phyloP scores from a whole-genome alignment of 345 rosid species.

The Draba incana region DNA sequence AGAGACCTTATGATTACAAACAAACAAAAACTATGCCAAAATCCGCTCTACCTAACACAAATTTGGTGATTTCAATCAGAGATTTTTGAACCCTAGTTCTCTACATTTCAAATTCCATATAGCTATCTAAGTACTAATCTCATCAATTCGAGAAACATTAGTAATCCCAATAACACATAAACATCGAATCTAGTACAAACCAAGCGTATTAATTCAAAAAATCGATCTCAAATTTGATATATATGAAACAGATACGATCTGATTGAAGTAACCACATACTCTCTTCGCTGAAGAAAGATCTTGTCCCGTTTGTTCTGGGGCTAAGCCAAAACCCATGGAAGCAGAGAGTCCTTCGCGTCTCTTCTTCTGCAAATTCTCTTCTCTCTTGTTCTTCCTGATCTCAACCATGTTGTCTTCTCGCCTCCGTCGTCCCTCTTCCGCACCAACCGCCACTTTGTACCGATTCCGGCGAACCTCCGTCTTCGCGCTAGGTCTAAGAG shows the following conservation, averaged over 20 bases:
- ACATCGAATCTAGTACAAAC: conserved; percentile 1
- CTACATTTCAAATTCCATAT: not conserved
- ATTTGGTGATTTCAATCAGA: not conserved
- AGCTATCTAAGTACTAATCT: too few relatives aligned
- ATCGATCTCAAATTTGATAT: not conserved
- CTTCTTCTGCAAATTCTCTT: conserved; percentile 78
- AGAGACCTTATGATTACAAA: not conserved
- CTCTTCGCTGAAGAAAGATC: conserved; percentile 54
- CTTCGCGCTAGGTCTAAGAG: conserved; percentile 72
- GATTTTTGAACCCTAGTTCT: conserved; percentile 7
- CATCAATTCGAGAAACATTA: too few relatives aligned
- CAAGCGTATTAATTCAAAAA: not conserved
- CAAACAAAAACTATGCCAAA: not conserved
- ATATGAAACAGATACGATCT: not conserved
- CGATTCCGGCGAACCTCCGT: conserved; percentile 66
- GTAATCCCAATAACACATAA: conserved; percentile 2
- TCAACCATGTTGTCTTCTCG: conserved; percentile 87
- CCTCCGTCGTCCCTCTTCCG: conserved; percentile 81
- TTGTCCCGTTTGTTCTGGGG: conserved; percentile 34
- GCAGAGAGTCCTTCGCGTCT: conserved; percentile 66
- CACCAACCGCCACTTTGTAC: conserved; percentile 76
- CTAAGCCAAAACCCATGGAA: conserved; percentile 30
- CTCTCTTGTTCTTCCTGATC: conserved; percentile 81
- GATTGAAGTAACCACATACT: conserved; percentile 42
- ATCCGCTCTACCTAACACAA: not conserved